Percentiles rank a stretch among this genome's conserved stretches.
Conservation (phyloP, 1,284 basidiomycete genomes). For the Macrocystidia cucumis region DNA sequence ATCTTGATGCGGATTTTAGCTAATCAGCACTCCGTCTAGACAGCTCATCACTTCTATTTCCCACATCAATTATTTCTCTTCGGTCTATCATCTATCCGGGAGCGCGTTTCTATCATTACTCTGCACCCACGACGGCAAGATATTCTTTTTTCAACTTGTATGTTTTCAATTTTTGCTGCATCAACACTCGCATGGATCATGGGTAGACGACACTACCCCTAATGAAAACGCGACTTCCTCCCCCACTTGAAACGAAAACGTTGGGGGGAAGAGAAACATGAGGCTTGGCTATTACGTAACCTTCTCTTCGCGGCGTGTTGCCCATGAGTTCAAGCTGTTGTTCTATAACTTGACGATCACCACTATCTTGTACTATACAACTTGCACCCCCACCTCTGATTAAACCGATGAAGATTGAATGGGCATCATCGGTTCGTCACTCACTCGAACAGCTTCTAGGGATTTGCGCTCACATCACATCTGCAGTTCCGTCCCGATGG, state of each 20-base stretch:
- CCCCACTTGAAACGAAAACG: too few relatives aligned
- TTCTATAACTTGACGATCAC: background rate
- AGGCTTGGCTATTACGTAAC: conserved; percentile 13
- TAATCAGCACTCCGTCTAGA: background rate
- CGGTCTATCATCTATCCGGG: conserved; percentile 5
- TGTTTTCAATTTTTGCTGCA: too few relatives aligned
- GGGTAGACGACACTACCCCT: too few relatives aligned
- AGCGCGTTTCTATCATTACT: background rate
- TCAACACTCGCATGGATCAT: too few relatives aligned
- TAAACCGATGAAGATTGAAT: conserved; percentile 39
- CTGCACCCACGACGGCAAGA: too few relatives aligned
- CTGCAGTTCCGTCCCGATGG: conserved; percentile 40
- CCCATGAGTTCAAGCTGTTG: conserved; percentile 1
- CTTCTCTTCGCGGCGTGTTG: background rate
- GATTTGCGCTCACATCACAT: conserved; percentile 4
- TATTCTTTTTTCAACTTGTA: too few relatives aligned
- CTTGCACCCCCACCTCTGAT: conserved; percentile 5
- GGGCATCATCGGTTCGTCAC: conserved; percentile 32
- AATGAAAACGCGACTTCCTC: too few relatives aligned
- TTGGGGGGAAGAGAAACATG: conserved; percentile 2
- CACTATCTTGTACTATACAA: conserved; percentile 10
- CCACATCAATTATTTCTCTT: background rate
- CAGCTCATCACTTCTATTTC: conserved; percentile 2
- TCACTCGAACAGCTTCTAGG: conserved; percentile 4
- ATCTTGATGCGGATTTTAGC: too few relatives aligned